A percentile compares a stretch with the other conserved stretches of the same genome.
phyloP scores from a whole-genome alignment of 2,329 filamentous ascomycete genomes.

The Byssothecium circinans region DNA sequence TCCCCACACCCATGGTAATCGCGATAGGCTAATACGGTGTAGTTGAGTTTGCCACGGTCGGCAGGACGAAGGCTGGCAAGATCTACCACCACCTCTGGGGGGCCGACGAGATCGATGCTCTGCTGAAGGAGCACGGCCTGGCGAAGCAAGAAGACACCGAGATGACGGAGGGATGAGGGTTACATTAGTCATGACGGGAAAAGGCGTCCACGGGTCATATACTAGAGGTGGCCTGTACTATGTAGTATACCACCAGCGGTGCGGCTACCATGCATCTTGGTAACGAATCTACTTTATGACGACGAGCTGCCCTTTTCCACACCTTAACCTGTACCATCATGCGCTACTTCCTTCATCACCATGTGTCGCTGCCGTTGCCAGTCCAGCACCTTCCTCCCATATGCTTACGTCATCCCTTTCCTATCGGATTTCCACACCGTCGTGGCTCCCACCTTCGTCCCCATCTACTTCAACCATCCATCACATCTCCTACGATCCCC shows the following conservation, averaged over 20 bases:
- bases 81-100: slow-evolving; percentile 98
- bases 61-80: slow-evolving; percentile 90
- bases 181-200: slow-evolving; percentile 13
- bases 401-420: no score
- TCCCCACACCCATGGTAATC: neutral
- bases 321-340: neutral
- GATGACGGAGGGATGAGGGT: slow-evolving; percentile 36
- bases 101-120: slow-evolving; percentile 90
- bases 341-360: no score
- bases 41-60: slow-evolving; percentile 99
- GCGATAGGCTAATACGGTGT: slow-evolving; percentile 25
- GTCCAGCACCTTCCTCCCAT: no score
- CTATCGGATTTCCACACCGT: no score
- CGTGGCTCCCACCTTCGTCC: no score
- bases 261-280: slow-evolving; percentile 29
- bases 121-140: slow-evolving; percentile 93
- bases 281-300: slow-evolving; percentile 33
- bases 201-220: slow-evolving; percentile 26
- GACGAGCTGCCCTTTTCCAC: no score
- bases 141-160: slow-evolving; percentile 63
- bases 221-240: slow-evolving; percentile 37
- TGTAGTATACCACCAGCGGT: slow-evolving; percentile 38
- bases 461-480: neutral
- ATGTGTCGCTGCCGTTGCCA: no score
- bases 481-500: neutral